A percentile compares a stretch with the other conserved stretches of the same genome.
Evolutionary conservation across 2,329 filamentous ascomycete genomes (phyloP).

Genomic region (Alternaria ventricosa): DNA sequence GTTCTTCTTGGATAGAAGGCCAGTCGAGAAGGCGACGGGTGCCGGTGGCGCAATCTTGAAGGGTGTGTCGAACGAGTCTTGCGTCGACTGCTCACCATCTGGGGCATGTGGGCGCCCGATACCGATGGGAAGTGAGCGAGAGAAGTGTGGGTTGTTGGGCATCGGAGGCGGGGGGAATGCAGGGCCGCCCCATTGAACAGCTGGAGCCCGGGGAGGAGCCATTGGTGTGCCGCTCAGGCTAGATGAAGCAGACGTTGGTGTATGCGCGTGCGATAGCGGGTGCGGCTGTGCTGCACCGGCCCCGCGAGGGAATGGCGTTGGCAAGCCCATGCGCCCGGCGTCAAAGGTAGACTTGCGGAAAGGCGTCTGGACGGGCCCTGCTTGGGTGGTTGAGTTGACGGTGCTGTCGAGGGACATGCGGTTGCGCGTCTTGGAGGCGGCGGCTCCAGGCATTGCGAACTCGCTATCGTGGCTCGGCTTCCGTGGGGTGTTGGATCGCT

Average conservation of each 20-base stretch:
- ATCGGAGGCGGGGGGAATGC: conserved; percentile 27
- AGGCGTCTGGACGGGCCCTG: conserved; percentile 69
- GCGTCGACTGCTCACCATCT: conserved; percentile 56
- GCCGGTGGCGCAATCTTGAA: conserved; percentile 77
- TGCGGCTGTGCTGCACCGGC: conserved; percentile 60
- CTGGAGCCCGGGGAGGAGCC: conserved; percentile 51
- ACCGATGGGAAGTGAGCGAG: conserved; percentile 76
- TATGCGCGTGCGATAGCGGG: conserved; percentile 84
- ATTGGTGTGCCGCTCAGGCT: conserved; percentile 67
- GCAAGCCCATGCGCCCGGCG: conserved; percentile 33
- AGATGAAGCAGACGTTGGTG: conserved; percentile 83
- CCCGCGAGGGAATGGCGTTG: conserved; percentile 31
- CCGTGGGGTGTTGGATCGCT: conserved; percentile 61
- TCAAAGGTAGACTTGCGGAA: conserved; percentile 46
- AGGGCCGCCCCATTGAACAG: conserved; percentile 13
- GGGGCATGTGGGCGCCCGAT: conserved; percentile 59
- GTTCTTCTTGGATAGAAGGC: conserved; percentile 90
- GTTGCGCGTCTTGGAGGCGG: conserved; percentile 66
- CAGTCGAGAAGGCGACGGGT: conserved; percentile 84
- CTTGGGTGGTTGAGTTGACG: conserved; percentile 64
- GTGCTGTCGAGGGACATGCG: conserved; percentile 83
- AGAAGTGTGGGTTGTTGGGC: conserved; percentile 58
- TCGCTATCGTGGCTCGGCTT: conserved; percentile 54
- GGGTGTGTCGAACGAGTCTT: conserved; percentile 72
- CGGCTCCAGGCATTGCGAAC: conserved; percentile 60